Percentiles rank a stretch among this genome's conserved stretches.
phyloP scores from a whole-genome alignment of 73 alveolate genomes.

The Blepharisma stoltei region DNA sequence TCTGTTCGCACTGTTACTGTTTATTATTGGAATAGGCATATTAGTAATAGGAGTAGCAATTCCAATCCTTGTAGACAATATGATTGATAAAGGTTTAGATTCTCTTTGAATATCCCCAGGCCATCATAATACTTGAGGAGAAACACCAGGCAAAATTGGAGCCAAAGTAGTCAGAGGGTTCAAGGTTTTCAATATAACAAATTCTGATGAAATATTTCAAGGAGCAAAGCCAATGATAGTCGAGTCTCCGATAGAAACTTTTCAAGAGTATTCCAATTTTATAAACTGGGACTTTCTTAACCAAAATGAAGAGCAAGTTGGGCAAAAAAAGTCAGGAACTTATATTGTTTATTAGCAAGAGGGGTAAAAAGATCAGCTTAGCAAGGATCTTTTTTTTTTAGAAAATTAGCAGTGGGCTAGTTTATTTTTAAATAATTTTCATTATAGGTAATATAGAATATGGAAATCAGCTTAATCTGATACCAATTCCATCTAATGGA shows the following conservation, averaged over 20 bases:
- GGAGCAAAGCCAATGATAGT: background rate
- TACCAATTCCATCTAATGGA: background rate
- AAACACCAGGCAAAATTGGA: background rate
- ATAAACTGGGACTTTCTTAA: background rate
- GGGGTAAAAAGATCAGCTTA: too few relatives aligned
- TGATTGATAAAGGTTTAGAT: background rate
- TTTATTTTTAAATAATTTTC: too few relatives aligned
- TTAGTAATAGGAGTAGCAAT: background rate
- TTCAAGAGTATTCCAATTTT: background rate
- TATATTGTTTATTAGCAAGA: too few relatives aligned
- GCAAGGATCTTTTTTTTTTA: too few relatives aligned
- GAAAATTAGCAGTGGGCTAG: too few relatives aligned
- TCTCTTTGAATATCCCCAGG: background rate
- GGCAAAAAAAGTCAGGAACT: background rate
- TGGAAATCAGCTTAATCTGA: background rate
- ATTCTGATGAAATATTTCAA: background rate
- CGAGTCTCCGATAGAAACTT: background rate
- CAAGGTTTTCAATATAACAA: conserved; percentile 1
- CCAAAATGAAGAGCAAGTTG: background rate
- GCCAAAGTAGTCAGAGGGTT: conserved; percentile 1
- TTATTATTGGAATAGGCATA: too few relatives aligned
- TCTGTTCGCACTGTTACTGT: too few relatives aligned
- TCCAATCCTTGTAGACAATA: background rate
- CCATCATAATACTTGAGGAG: conserved; percentile 8
- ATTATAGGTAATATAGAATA: too few relatives aligned